Evolutionary conservation across 2,329 filamentous ascomycete species (phyloP), one percentile per base, ranked within the genome.

Genomic region (Botrytis elliptica): DNA sequence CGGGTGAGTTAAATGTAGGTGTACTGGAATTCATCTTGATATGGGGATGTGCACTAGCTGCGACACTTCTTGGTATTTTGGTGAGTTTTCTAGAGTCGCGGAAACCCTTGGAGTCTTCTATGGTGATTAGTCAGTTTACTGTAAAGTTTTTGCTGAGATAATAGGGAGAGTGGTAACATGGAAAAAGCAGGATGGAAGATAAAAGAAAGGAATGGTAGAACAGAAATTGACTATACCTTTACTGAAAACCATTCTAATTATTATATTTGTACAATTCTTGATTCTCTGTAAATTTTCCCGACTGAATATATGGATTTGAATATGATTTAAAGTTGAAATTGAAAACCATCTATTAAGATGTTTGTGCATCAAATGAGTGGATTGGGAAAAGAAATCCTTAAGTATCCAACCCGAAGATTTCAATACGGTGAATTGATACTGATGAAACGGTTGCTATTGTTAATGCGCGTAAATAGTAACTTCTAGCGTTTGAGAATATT

Each of bases 161-260:
- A 33, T 22, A 18, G 3, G 5, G 14, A n/a, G 5, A 38, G 25
- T 18, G 5, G 4, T 29, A 29, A 14, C 18, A 18, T 18, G 8
- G 2, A 1, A 5, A 25, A 1, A 38, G 1, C 0, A 18, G 38
- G 25, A 52, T n/a, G 25, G 5, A 52, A n/a, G 25, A 52, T 6
- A 5, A 7, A 40, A 42, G 2, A 2, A 4, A 4, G 4, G 0
- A 1, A n/a, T 2, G 2, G 25, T 3, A 29, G 38, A 42, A 52
- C 3, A 9, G 10, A 18, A 57, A 65, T 18, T 38, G 14, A 40
- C 2, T 3, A 8, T 52, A 67, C 65, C 36, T 55, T 38, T 67
- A 18, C 16, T 29, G 16, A 40, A 67, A 20, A 55, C 25, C 46
- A 67, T 67, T 1, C 40, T 4, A 3, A 29, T 29, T 18, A 3